Evolutionary conservation across 306 rosid species (phyloP), one percentile per base, ranked within the genome.

Genomic region (Vigna trinervia): DNA sequence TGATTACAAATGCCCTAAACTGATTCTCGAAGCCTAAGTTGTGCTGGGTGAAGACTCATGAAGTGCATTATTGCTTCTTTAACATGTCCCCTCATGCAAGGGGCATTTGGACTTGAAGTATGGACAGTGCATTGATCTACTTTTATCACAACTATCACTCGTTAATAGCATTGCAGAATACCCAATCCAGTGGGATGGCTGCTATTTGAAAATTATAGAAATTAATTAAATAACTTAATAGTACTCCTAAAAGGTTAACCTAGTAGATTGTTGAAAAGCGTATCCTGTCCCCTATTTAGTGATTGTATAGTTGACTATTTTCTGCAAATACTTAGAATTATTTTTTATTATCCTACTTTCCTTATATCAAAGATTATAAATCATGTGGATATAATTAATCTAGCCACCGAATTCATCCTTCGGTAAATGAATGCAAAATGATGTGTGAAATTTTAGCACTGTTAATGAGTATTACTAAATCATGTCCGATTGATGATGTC

Each of bases 381-480:
- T 39, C 45, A 39, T 39, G 12, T 7, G 8, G 46, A 41, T 41
- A 41, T 41, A 41, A 8, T 2, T 41, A 41, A 41, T 41, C 46
- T 41, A 41, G 46, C 46, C 10, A 41, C 46, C 3, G 12, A 41
- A 41, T 41, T 41, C 46, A 11, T 41, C 46, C 4, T 41, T 41
- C 3, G 15, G 41, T 64, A 8, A 64, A 67, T 30, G 26, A 67
- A 15, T 26, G 38, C 3, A 8, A 41, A 41, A 7, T 2, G 4
- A 41, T 41, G 46, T 41, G 46, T 41, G 12, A 41, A 41, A 26
- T 28, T 45, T 28, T 36, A 19, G 41, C n/a, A 34, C 12, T 61
- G 30, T 52, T 66, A 71, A 66, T n/a, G 19, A 56, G 38, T 30
- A 58, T 73, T 53, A 54, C 51, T 30, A 69, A n/a, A 45, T 74